These are phyloP conservation scores for Coemansia sp. DNA, from an alignment of 192 early-diverging fungal genomes.

Conservation along the genomic window DNA sequence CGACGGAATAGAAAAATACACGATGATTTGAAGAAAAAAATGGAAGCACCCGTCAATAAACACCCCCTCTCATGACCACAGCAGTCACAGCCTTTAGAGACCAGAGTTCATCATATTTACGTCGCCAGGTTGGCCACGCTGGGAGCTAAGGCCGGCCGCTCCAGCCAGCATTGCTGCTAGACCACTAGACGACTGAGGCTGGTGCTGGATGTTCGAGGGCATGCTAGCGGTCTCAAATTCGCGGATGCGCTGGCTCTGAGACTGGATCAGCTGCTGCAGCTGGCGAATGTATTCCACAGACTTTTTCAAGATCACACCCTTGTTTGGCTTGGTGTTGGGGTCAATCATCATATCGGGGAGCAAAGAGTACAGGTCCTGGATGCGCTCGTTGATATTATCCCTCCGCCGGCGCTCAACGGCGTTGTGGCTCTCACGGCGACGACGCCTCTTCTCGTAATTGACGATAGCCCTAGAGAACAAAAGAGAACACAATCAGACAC, in stretches of 20 bases:
- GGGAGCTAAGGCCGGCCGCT: constrained; percentile 26
- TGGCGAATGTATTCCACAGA: constrained; percentile 92
- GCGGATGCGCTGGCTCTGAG: constrained; percentile 62
- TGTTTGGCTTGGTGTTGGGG: constrained; percentile 86
- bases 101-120: constrained; percentile 40
- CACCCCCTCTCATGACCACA: neutral
- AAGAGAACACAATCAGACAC: neutral
- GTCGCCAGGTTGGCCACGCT: constrained; percentile 19
- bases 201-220: constrained; percentile 37
- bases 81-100: constrained; percentile 15
- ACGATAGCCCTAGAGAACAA: constrained; percentile 18
- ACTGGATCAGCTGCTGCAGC: constrained; percentile 65
- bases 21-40: neutral
- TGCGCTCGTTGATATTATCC: constrained; percentile 99
- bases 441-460: constrained; percentile 80
- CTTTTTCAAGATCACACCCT: constrained; percentile 90
- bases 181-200: constrained; percentile 39
- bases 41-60: neutral
- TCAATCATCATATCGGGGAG: constrained; percentile 79
- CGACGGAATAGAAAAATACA: neutral
- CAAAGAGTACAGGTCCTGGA: constrained; percentile 83
- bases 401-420: constrained; percentile 93
- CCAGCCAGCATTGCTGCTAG: constrained; percentile 52
- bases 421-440: constrained; percentile 95
- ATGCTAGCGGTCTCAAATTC: constrained; percentile 67